Base-by-base conservation (phyloP, 108 stramenopile genomes). In the Parietichytrium sp. region DNA sequence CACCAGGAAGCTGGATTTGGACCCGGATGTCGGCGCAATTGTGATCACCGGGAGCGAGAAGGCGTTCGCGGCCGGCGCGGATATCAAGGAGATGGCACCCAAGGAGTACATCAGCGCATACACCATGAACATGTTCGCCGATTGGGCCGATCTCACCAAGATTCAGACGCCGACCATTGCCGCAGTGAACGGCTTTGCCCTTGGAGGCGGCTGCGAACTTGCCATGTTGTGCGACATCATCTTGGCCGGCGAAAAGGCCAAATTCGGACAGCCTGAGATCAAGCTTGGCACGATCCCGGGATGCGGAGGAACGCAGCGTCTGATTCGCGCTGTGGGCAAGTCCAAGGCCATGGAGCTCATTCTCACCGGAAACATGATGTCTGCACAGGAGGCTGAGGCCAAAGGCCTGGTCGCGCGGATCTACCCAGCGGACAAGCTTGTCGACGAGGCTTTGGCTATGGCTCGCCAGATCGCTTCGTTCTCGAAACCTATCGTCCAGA, bases 161-260 rank as follows among this genome's bases (percentile, higher is more conserved):
- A 61, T 92, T 27, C 81, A 84, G 18, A 95, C 95, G 77, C 98
- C 98, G 3, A 83, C 84, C 18, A 88, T 90, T 42, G 98, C 97
- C 4, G 97, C 98, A 30, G 95, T 99, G 29, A 96, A 96, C 85
- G 98, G 98, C 23, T 98, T 93, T 85, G 95, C 95, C 20, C 87
- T 99, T 29, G 98, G 98, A 29, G 98, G 98, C 36, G 98, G 98
- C 18, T 98, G 96, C 81, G 98, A 99, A 87, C 87, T 99, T 30
- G 97, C 97, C 47, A 99, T 99, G 98, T 96, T 97, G 94, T 96
- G 96, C 80, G 98, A 99, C 83, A 97, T 99, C 49, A 85, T 98
- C 18, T 47, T 97, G n/a, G 96, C 96, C 0, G 94, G 93, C 29
- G 92, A 93, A 29, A 92, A 91, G 25, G 95, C 94, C n/a, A 88